Conservation (phyloP, 768 basidiomycete species). For the Hygrocybe coccinea region DNA sequence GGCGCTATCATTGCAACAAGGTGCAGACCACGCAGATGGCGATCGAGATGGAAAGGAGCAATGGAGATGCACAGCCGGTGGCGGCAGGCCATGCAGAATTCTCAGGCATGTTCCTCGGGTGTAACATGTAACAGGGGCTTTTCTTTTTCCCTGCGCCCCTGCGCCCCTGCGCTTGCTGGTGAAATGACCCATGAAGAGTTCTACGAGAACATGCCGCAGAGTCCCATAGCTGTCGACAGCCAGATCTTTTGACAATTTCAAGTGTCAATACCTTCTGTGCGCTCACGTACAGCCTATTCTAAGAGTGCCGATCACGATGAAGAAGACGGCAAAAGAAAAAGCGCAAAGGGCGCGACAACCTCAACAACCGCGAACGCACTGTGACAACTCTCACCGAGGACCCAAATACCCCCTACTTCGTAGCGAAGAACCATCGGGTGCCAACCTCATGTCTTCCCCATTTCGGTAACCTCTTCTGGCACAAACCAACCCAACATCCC, state of each 20-base stretch:
- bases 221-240: slow-evolving; percentile 17
- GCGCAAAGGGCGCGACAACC: slow-evolving; percentile 51
- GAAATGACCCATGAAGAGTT: no score
- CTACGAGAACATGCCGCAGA: not conserved
- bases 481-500: slow-evolving; percentile 23
- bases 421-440: slow-evolving; percentile 45
- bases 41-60: no score
- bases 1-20: no score
- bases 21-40: no score
- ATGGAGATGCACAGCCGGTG: no score
- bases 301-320: not conserved
- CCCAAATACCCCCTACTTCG: slow-evolving; percentile 48
- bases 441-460: slow-evolving; percentile 34
- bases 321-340: slow-evolving; percentile 55
- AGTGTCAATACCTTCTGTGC: slow-evolving; percentile 7
- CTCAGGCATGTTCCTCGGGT: no score
- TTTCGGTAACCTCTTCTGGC: slow-evolving; percentile 34
- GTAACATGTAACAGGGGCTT: no score
- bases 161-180: no score
- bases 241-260: slow-evolving; percentile 17
- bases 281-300: not conserved
- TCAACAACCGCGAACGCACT: slow-evolving; percentile 59
- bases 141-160: no score
- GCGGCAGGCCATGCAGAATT: no score
- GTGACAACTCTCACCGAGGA: slow-evolving; percentile 62